A percentile compares a stretch with the other conserved stretches of the same genome.
Evolutionary conservation across 2,329 filamentous ascomycete species (phyloP).

Genomic region (Aspergillus sp.): DNA sequence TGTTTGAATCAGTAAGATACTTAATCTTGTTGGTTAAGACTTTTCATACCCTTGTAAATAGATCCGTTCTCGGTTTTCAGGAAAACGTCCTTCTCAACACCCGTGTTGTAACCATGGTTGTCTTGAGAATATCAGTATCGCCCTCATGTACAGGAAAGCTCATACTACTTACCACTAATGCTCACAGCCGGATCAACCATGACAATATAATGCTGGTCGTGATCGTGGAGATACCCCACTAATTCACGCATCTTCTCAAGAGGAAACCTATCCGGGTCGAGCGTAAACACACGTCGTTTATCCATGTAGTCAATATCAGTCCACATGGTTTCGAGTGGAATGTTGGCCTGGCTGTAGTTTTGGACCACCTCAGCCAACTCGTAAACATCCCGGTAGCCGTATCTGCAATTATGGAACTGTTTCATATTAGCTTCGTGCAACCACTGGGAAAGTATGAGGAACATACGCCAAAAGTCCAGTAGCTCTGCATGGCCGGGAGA

Average conservation of each 20-base stretch:
- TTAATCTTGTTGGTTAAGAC: too few species aligned
- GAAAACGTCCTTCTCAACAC: slow-evolving; percentile 54
- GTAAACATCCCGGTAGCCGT: slow-evolving; percentile 53
- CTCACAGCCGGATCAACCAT: slow-evolving; percentile 65
- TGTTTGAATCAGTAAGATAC: slow-evolving; percentile 2
- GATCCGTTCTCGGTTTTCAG: slow-evolving; percentile 51
- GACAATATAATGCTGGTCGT: slow-evolving; percentile 66
- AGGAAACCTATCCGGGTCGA: slow-evolving; percentile 34
- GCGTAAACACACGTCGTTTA: slow-evolving; percentile 33
- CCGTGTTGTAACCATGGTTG: slow-evolving; percentile 57
- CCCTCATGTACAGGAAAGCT: neutral
- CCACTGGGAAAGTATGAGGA: neutral
- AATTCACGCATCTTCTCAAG: slow-evolving; percentile 55
- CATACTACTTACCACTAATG: slow-evolving; percentile 21
- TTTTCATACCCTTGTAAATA: slow-evolving; percentile 41
- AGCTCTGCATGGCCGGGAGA: slow-evolving; percentile 58
- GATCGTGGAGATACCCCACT: slow-evolving; percentile 60
- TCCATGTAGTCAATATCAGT: slow-evolving; percentile 43
- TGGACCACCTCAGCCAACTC: slow-evolving; percentile 40
- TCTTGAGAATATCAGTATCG: slow-evolving; percentile 24
- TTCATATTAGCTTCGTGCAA: neutral
- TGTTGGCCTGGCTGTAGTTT: slow-evolving; percentile 38
- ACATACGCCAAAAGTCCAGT: slow-evolving; percentile 57
- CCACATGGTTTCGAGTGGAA: slow-evolving; percentile 44
- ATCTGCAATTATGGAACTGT: slow-evolving; percentile 56